phyloP scores from a whole-genome alignment of 2,329 filamentous ascomycete genomes.

The Calonectria leucothoes region DNA sequence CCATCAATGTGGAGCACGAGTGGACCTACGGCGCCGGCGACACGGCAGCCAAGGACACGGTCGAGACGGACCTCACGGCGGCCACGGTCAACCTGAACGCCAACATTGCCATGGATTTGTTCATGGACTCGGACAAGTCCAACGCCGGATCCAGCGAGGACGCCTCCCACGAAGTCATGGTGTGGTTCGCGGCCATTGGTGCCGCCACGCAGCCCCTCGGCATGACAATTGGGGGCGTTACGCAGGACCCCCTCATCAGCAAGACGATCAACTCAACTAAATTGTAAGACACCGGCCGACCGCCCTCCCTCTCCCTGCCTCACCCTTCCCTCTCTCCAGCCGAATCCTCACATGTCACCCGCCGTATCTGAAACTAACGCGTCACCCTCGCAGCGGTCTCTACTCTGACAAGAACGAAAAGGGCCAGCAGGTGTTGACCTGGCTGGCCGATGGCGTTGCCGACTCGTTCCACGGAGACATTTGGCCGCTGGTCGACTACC shows the following conservation, averaged over 20 bases:
- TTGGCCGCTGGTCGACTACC: constrained; percentile 55
- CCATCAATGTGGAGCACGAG: constrained; percentile 57
- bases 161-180: constrained; percentile 66
- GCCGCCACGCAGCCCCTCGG: constrained; percentile 61
- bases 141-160: constrained; percentile 53
- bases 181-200: constrained; percentile 65
- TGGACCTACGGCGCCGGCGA: constrained; percentile 65
- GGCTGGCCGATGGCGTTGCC: constrained; percentile 52
- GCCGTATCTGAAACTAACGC: constrained; percentile 16
- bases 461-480: constrained; percentile 61
- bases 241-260: constrained; percentile 46
- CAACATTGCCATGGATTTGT: constrained; percentile 71
- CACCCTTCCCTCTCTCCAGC: background rate
- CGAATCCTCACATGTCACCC: background rate
- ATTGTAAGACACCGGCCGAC: constrained; percentile 50
- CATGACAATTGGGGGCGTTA: constrained; percentile 35
- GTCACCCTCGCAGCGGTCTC: constrained; percentile 47
- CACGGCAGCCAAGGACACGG: constrained; percentile 48
- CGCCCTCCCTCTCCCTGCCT: background rate
- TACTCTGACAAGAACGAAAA: constrained; percentile 54
- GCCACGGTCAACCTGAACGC: constrained; percentile 62
- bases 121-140: constrained; percentile 59
- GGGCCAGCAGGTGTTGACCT: constrained; percentile 61
- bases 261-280: constrained; percentile 52
- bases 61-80: constrained; percentile 46